Evolutionary conservation across 2,329 filamentous ascomycete genomes (phyloP).

Genomic region (Paramyrothecium roridum): DNA sequence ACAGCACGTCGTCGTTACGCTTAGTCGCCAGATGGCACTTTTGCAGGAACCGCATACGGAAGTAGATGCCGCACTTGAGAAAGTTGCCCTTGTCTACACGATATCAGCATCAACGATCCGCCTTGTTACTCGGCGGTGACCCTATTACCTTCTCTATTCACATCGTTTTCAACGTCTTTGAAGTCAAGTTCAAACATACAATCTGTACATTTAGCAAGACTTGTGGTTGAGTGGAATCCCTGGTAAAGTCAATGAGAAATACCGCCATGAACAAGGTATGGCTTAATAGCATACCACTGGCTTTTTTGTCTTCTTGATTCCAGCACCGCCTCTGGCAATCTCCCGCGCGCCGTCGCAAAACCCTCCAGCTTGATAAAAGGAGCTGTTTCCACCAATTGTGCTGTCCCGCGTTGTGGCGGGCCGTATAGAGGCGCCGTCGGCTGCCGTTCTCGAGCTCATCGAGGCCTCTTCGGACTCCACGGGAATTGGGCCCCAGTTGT

Average conservation of each 20-base stretch:
- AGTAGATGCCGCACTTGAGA: slow-evolving; percentile 41
- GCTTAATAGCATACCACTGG: slow-evolving; percentile 30
- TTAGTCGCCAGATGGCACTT: slow-evolving; percentile 51
- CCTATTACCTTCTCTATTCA: slow-evolving; percentile 43
- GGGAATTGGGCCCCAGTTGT: slow-evolving; percentile 13
- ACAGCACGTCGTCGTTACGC: slow-evolving; percentile 49
- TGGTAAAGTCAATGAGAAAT: slow-evolving; percentile 13
- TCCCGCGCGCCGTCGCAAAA: slow-evolving; percentile 55
- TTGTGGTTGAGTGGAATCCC: slow-evolving; percentile 37
- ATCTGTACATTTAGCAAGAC: slow-evolving; percentile 48
- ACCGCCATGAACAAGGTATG: not conserved
- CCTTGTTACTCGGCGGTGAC: not conserved
- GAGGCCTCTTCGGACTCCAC: slow-evolving; percentile 13
- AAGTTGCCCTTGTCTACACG: slow-evolving; percentile 44
- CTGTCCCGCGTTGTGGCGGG: slow-evolving; percentile 26
- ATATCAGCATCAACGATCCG: slow-evolving; percentile 5
- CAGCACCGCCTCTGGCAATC: slow-evolving; percentile 42
- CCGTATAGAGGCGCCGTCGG: slow-evolving; percentile 1
- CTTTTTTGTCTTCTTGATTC: slow-evolving; percentile 48
- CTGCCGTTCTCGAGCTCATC: not conserved
- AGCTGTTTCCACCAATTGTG: slow-evolving; percentile 41
- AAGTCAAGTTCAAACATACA: slow-evolving; percentile 55
- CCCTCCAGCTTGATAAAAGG: slow-evolving; percentile 50
- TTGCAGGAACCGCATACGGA: slow-evolving; percentile 52
- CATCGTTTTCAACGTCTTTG: slow-evolving; percentile 47